Percentiles rank a stretch among this genome's conserved stretches.
Evolutionary conservation across 1,284 basidiomycete genomes (phyloP).

Genomic region (Papiliotrema nemorosa): DNA sequence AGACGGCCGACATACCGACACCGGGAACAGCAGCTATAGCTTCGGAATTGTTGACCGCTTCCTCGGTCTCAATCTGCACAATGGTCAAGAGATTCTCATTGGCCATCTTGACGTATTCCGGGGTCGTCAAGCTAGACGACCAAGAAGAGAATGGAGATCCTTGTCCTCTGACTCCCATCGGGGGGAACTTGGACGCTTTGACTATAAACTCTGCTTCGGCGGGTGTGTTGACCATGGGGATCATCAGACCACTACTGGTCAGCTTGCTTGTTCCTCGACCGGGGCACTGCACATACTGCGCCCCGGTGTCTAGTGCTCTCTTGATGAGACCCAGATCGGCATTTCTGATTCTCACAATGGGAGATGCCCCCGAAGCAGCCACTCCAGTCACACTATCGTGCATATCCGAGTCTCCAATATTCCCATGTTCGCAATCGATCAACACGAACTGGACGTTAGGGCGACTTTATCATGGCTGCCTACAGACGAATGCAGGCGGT

Average conservation of each 20-base stretch:
- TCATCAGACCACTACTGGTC: constrained; percentile 39
- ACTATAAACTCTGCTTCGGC: constrained; percentile 29
- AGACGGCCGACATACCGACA: constrained; percentile 32
- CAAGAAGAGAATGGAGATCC: constrained; percentile 35
- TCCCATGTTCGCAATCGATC: constrained; percentile 33
- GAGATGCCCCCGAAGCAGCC: constrained; percentile 23
- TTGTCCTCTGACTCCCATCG: constrained; percentile 35
- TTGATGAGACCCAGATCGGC: constrained; percentile 27
- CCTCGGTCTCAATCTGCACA: constrained; percentile 35
- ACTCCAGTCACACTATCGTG: constrained; percentile 35
- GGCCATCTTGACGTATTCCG: constrained; percentile 32
- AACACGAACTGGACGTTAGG: constrained; percentile 22
- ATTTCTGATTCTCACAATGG: constrained; percentile 33
- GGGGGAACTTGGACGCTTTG: constrained; percentile 34
- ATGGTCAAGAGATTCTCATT: constrained; percentile 32
- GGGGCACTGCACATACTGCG: constrained; percentile 26
- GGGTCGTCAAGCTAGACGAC: constrained; percentile 25
- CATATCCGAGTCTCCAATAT: constrained; percentile 36
- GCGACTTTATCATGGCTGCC: too few species aligned
- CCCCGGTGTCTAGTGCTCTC: constrained; percentile 39
- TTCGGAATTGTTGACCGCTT: constrained; percentile 36
- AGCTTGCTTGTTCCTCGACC: neutral
- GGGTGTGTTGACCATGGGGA: constrained; percentile 35
- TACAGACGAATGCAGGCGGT: too few species aligned
- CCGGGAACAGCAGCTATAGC: constrained; percentile 33